Evolutionary conservation across 768 basidiomycete genomes (phyloP).

Genomic region (Cantharellus anzutake): DNA sequence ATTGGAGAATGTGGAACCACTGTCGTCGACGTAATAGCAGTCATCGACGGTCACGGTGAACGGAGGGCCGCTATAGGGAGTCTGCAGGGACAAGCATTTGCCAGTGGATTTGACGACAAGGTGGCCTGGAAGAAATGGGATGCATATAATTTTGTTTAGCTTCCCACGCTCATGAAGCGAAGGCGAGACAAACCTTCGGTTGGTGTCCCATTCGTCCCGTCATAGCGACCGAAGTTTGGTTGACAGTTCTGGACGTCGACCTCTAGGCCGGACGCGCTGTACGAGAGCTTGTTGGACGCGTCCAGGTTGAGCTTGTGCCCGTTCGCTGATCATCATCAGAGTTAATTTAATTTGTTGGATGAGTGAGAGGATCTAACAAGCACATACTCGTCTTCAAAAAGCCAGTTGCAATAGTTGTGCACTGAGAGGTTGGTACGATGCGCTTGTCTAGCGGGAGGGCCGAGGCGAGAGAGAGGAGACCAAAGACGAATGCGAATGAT

Average conservation of each 20-base stretch:
- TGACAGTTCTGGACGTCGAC: neutral
- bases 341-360: neutral
- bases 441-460: neutral
- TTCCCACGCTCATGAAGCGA: neutral
- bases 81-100: neutral
- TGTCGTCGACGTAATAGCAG: neutral
- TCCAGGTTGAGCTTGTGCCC: neutral
- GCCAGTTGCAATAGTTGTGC: neutral
- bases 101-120: neutral
- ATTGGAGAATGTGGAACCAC: neutral
- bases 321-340: neutral
- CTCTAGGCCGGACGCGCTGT: neutral
- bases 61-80: neutral
- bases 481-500: neutral
- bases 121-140: neutral
- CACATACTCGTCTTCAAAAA: neutral
- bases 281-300: neutral
- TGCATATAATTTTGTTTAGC: neutral
- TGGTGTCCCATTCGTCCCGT: neutral
- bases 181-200: neutral
- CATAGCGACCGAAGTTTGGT: slow-evolving; percentile 1
- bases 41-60: neutral
- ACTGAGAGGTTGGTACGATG: neutral
- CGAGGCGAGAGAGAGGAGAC: neutral
- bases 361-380: neutral